phyloP scores from a whole-genome alignment of 2,329 filamentous ascomycete species.

The Pestalotiopsis sp. region DNA sequence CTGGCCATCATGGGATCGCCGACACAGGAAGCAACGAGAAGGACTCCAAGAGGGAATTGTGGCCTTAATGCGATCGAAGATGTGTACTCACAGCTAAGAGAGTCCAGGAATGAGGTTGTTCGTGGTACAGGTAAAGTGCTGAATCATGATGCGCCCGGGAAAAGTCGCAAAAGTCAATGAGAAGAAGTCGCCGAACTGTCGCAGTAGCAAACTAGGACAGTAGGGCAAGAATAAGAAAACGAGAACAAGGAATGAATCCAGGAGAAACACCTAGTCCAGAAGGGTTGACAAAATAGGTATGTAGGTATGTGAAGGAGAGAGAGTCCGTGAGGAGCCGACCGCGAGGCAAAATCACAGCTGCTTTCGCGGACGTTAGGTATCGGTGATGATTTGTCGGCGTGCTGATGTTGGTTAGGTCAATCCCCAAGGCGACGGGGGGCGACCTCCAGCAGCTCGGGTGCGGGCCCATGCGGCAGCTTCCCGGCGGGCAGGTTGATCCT shows the following conservation, averaged over 20 bases:
- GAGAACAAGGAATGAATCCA: background rate
- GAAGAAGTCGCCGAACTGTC: background rate
- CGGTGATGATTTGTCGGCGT: slow-evolving; percentile 8
- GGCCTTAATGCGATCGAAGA: slow-evolving; percentile 12
- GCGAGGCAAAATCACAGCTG: background rate
- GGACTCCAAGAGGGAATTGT: background rate
- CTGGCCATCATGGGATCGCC: background rate
- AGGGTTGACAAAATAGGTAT: background rate
- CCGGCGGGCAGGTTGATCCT: slow-evolving; percentile 3
- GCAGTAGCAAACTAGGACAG: slow-evolving; percentile 10
- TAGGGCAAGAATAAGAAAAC: slow-evolving; percentile 20
- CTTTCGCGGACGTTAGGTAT: background rate
- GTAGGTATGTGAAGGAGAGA: background rate
- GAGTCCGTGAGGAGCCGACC: background rate
- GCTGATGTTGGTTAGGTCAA: background rate
- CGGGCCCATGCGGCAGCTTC: background rate
- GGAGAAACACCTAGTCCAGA: background rate
- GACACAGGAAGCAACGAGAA: background rate
- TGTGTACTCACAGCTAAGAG: slow-evolving; percentile 41
- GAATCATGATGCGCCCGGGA: slow-evolving; percentile 16
- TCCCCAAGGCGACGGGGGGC: background rate
- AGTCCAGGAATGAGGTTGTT: slow-evolving; percentile 33
- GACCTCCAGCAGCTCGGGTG: background rate
- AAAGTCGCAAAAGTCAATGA: background rate
- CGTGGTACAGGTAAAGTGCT: slow-evolving; percentile 18